Evolutionary conservation across 768 basidiomycete species (phyloP), one percentile per base, ranked within the genome.

Genomic region (Tricholoma matsutake): DNA sequence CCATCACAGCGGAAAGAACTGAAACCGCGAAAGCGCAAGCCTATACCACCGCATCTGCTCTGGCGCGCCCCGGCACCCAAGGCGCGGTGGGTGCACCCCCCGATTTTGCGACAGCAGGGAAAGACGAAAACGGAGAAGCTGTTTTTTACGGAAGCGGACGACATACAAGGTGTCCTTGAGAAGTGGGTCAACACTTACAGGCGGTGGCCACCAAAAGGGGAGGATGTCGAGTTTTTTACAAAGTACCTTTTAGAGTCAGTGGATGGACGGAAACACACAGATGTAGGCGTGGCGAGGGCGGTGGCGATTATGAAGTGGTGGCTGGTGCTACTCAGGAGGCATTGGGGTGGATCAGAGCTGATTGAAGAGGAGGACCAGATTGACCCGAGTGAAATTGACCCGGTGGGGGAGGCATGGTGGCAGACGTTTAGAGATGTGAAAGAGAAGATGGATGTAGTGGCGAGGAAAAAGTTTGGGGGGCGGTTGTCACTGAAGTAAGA

Each of bases 251-350:
- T 89, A 54, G 83, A 84, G 64, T 86, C 84, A 59, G 83, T 89
- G 35, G 86, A 88, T 67, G 76, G 80, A n/a, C 67, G 69, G 18
- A 69, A 71, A 55, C 84, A 82, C 49, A 75, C 82, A 5, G 89
- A 91, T 69, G 74, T 71, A 28, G 81, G 91, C 0, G 73, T 93
- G 41, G 88, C 89, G 73, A 83, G 83, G 62, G 89, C 86, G 56
- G 72, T 90, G 11, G 83, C 83, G 25, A 83, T 92, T 16, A 78
- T 92, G 79, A 87, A 83, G 67, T 96, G 89, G 91, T 95, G 93
- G 94, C 72, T 86, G 63, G 79, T 88, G 32, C 69, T 95, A 28
- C 71, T 93, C 65, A 76, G 87, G 65, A 75, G 86, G 62, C 72
- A 83, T 67, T 94, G 88, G 82, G 82, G 79, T 10, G 73, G 76